phyloP scores from a whole-genome alignment of 345 rosid genomes.

The Gossypium raimondii region DNA sequence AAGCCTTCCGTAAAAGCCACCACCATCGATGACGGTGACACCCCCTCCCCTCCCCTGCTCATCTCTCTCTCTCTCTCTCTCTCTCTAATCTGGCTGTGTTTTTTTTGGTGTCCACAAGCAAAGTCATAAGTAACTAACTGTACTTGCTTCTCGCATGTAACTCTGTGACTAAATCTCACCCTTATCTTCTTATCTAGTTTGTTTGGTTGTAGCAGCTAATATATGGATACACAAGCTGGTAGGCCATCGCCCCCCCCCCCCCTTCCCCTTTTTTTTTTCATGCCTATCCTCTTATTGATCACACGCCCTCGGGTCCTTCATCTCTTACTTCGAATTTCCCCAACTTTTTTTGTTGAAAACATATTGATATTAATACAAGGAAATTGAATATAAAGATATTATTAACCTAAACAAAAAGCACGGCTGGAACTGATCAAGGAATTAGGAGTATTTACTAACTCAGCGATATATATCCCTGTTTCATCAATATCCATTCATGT shows the following conservation, averaged over 20 bases:
- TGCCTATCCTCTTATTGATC: neutral
- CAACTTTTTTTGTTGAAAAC: neutral
- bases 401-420: neutral
- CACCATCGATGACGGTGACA: conserved; percentile 36
- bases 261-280: neutral
- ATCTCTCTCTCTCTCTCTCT: neutral
- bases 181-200: conserved; percentile 35
- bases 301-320: no score
- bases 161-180: neutral
- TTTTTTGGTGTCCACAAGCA: conserved; percentile 30
- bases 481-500: neutral
- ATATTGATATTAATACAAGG: no score
- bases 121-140: neutral
- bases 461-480: neutral
- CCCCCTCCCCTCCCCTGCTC: conserved; percentile 1
- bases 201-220: conserved; percentile 4
- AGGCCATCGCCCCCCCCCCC: conserved; percentile 11
- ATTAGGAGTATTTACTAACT: no score
- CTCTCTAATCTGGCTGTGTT: neutral
- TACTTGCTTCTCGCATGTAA: conserved; percentile 11
- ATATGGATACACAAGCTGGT: conserved; percentile 2
- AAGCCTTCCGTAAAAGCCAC: conserved; percentile 30
- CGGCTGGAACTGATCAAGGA: neutral
- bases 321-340: neutral
- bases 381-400: neutral